A percentile compares a stretch with the other conserved stretches of the same genome.
Conservation (phyloP, 164 flowering plant species). For the Aristolochia contorta region DNA sequence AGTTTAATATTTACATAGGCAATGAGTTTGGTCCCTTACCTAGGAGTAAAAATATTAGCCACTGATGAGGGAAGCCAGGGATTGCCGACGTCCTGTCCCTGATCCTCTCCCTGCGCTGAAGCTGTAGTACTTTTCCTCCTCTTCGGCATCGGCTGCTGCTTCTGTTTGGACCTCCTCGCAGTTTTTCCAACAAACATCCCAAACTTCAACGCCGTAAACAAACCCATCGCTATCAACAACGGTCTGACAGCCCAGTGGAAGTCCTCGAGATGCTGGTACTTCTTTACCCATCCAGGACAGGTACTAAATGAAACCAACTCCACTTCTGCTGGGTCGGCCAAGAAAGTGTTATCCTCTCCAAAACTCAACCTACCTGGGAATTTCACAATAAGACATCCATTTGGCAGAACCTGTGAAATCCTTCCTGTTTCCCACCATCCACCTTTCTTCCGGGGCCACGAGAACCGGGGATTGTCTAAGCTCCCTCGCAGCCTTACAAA, state of each 20-base stretch:
- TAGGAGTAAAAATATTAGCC: constrained; percentile 38
- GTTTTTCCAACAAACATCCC: constrained; percentile 53
- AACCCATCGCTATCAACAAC: constrained; percentile 55
- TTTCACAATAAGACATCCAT: constrained; percentile 63
- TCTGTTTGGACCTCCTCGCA: constrained; percentile 24
- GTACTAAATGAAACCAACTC: constrained; percentile 56
- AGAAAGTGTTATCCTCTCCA: constrained; percentile 26
- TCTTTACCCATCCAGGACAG: constrained; percentile 48
- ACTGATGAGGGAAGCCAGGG: constrained; percentile 61
- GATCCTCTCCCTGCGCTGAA: constrained; percentile 9
- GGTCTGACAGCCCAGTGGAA: constrained; percentile 95
- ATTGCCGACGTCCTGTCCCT: constrained; percentile 26
- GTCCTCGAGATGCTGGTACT: constrained; percentile 90
- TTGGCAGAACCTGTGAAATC: constrained; percentile 36
- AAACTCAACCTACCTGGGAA: constrained; percentile 63
- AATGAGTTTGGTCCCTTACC: background rate
- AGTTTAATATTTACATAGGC: background rate
- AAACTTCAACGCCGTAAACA: constrained; percentile 67
- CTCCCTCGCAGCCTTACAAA: constrained; percentile 66
- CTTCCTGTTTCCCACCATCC: constrained; percentile 72
- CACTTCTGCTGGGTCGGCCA: constrained; percentile 93
- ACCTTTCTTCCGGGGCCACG: constrained; percentile 66
- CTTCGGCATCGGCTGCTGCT: constrained; percentile 11
- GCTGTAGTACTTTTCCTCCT: constrained; percentile 21
- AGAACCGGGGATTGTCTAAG: constrained; percentile 61